Evolutionary conservation across 257 asterid species (phyloP), one percentile per base, ranked within the genome.

Genomic region (Osmanthus fragrans): DNA sequence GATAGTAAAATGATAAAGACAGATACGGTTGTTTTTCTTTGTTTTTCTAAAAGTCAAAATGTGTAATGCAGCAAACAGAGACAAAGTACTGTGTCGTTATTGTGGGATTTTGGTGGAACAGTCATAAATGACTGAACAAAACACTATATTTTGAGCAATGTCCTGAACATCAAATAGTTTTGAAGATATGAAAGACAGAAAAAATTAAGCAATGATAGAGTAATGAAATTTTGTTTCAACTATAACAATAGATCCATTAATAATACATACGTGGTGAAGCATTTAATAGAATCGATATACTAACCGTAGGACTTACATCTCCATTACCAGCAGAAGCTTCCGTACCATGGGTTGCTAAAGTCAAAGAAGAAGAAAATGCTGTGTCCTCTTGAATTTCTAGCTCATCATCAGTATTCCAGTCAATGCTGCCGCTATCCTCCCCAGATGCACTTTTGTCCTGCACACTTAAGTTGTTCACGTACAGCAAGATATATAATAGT

Each of bases 401-500:
- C 18, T 88, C 91, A 0, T 89, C 93, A 71, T 89, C 93, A 0
- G 93, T 76, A 13, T 76, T 87, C 93, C 93, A 89, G 79, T 89
- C 90, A 37, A 87, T 8, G 32, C 79, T 79, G 7, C 19, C 49
- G 18, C 64, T 32, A 6, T 81, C 84, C 7, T 76, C 88, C 73
- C 73, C 90, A 25, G 85, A 66, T 23, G 63, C 80, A 80, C 64
- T 72, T 32, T 70, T 83, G 54, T 77, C 85, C 85, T 82, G 85
- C 54, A 32, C 21, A 56, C 19, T 13, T 25, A 47, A 76, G 74
- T 70, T 32, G 30, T 42, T 34, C 76, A 54, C 69, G 54, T 36
- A 71, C 37, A 71, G 56, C 54, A 72, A 29, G 34, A 40, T 71
- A 23, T 21, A 7, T 21, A 23, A 23, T 34, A 71, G 29, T 25